phyloP scores from a whole-genome alignment of 2,329 filamentous ascomycete species.

The Colletotrichum trifolii region DNA sequence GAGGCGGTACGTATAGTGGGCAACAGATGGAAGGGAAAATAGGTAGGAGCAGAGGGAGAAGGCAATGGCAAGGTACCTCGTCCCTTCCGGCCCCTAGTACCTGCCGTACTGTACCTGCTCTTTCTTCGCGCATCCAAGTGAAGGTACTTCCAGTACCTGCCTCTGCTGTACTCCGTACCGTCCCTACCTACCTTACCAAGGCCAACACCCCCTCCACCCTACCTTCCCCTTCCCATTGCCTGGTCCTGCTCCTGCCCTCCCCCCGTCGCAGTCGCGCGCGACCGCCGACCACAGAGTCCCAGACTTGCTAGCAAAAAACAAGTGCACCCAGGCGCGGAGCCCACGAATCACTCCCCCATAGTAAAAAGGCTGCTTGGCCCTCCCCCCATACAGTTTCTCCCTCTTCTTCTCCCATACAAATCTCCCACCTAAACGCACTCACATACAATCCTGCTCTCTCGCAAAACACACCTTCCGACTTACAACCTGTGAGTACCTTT shows the following conservation, averaged over 20 bases:
- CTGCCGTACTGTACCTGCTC: neutral
- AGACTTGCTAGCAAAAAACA: slow-evolving; percentile 41
- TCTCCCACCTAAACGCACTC: slow-evolving; percentile 64
- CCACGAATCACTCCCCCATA: slow-evolving; percentile 70
- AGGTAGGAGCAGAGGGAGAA: too few relatives aligned
- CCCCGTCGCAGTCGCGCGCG: neutral
- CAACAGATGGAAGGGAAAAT: too few relatives aligned
- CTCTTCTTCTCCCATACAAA: slow-evolving; percentile 72
- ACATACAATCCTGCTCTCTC: slow-evolving; percentile 60
- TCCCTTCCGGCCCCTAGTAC: too few relatives aligned
- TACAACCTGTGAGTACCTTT: slow-evolving; percentile 63
- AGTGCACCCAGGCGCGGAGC: slow-evolving; percentile 48
- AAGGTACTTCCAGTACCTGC: too few relatives aligned
- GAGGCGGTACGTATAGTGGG: slow-evolving; percentile 1
- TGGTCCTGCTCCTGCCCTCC: slow-evolving; percentile 38
- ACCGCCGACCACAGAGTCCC: slow-evolving; percentile 24
- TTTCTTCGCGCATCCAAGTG: neutral
- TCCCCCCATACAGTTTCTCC: slow-evolving; percentile 66
- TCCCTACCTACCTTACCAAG: slow-evolving; percentile 1
- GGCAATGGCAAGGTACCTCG: too few relatives aligned
- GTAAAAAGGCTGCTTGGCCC: slow-evolving; percentile 71
- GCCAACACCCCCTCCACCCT: slow-evolving; percentile 17
- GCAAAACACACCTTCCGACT: slow-evolving; percentile 56
- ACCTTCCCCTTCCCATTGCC: slow-evolving; percentile 42
- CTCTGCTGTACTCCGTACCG: too few relatives aligned